Evolutionary conservation across 139 green algal genomes (phyloP).

Genomic region (Chlorella vulgaris): DNA sequence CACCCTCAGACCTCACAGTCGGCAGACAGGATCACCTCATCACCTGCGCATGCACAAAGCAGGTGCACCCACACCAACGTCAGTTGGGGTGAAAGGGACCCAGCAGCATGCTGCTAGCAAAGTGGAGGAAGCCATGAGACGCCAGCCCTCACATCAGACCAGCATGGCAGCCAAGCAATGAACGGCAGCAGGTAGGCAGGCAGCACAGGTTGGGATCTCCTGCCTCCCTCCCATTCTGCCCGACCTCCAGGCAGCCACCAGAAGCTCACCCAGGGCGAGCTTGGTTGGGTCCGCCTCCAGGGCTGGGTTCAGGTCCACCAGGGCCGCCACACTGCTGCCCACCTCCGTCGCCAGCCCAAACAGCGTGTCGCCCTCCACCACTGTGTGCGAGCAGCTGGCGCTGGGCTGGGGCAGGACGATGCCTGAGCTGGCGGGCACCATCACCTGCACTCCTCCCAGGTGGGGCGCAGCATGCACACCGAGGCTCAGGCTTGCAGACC

Average conservation of each 20-base stretch:
- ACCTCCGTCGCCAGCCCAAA: background rate
- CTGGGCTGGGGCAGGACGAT: background rate
- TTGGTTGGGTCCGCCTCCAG: background rate
- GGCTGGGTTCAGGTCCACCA: conserved; percentile 1
- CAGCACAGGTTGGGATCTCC: too few species aligned
- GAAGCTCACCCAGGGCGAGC: background rate
- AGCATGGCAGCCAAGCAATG: too few species aligned
- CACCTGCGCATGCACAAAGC: too few species aligned
- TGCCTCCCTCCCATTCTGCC: background rate
- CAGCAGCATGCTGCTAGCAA: too few species aligned
- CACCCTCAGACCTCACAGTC: background rate
- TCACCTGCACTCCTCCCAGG: too few species aligned
- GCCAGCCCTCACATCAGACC: too few species aligned
- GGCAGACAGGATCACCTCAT: conserved; percentile 2
- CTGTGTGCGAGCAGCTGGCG: background rate
- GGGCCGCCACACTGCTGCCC: background rate
- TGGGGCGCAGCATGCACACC: too few species aligned
- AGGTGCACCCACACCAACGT: too few species aligned
- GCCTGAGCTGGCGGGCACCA: background rate
- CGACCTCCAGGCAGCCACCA: background rate
- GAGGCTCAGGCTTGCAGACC: too few species aligned
- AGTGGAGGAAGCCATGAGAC: too few species aligned
- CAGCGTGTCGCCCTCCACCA: background rate
- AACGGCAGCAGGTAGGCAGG: too few species aligned
- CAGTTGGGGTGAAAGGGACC: too few species aligned